Evolutionary conservation across 306 rosid genomes (phyloP).

Genomic region (Prinsepia uniflora): DNA sequence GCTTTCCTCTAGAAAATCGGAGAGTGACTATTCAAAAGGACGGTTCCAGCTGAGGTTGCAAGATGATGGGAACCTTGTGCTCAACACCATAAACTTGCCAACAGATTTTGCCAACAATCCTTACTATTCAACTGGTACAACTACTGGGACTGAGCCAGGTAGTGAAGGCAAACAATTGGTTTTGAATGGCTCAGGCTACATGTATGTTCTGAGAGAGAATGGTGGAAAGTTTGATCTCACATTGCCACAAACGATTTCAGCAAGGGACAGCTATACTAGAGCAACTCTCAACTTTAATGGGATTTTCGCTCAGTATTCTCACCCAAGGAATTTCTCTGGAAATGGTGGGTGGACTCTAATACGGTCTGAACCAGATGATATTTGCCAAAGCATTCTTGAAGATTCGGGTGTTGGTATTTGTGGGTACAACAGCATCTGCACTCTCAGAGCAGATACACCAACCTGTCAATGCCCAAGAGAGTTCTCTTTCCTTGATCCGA

Average conservation of each 20-base stretch:
- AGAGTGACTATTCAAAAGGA: constrained; percentile 37
- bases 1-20: constrained; percentile 22
- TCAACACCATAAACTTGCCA: constrained; percentile 30
- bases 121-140: background rate
- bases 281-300: constrained; percentile 50
- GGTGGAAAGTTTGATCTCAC: background rate
- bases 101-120: background rate
- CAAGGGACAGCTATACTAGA: constrained; percentile 23
- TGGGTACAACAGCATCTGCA: constrained; percentile 48
- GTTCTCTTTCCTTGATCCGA: constrained; percentile 27
- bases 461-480: constrained; percentile 27
- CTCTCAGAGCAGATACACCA: constrained; percentile 19
- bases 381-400: background rate
- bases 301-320: constrained; percentile 30
- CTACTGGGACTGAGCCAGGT: background rate
- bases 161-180: constrained; percentile 28
- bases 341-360: constrained; percentile 14
- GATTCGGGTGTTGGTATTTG: constrained; percentile 33
- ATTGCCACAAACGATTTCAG: background rate
- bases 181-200: constrained; percentile 33
- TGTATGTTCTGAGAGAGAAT: too few relatives aligned
- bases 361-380: constrained; percentile 17
- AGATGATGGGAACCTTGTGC: constrained; percentile 36
- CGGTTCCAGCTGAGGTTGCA: constrained; percentile 33
- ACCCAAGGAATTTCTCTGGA: constrained; percentile 25